Evolutionary conservation across 2,329 filamentous ascomycete species (phyloP).

Genomic region (Cercospora sp.): DNA sequence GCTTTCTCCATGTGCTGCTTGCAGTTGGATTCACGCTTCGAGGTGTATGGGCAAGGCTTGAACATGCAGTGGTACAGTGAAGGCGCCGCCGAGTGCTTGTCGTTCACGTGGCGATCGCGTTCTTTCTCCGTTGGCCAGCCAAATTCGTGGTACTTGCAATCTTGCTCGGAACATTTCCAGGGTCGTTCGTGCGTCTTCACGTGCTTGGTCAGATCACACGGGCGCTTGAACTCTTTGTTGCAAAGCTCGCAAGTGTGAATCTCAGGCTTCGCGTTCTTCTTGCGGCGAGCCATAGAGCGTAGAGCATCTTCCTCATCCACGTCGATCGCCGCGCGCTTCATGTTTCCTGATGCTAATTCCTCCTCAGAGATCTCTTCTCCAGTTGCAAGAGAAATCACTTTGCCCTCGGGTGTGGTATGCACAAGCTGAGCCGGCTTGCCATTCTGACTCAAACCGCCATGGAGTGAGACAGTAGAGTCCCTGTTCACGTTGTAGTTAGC

Average conservation of each 20-base stretch:
- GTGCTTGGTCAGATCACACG: constrained; percentile 97
- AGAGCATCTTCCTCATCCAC: constrained; percentile 78
- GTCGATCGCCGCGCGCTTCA: constrained; percentile 59
- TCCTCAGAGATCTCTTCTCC: constrained; percentile 54
- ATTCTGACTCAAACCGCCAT: constrained; percentile 78
- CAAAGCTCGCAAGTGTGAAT: constrained; percentile 67
- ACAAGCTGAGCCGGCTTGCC: constrained; percentile 83
- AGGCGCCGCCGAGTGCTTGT: constrained; percentile 84
- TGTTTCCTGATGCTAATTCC: constrained; percentile 55
- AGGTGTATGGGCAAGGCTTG: constrained; percentile 84
- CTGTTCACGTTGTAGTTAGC: constrained; percentile 42
- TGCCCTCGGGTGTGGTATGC: constrained; percentile 71
- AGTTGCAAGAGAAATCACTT: constrained; percentile 70
- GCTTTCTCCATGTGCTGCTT: constrained; percentile 99
- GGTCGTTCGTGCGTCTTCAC: constrained; percentile 96
- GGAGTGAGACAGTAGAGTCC: constrained; percentile 73
- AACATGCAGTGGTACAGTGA: constrained; percentile 81
- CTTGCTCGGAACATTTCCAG: constrained; percentile 82
- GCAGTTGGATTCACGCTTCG: constrained; percentile 94
- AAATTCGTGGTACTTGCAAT: constrained; percentile 85
- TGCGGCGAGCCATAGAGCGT: constrained; percentile 92
- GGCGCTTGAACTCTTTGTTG: constrained; percentile 90
- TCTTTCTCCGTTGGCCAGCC: constrained; percentile 99
- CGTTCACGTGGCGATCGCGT: constrained; percentile 91
- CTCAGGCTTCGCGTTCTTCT: constrained; percentile 72